Conservation (phyloP, 495 filamentous ascomycete genomes). For the Penicillium herquei region DNA sequence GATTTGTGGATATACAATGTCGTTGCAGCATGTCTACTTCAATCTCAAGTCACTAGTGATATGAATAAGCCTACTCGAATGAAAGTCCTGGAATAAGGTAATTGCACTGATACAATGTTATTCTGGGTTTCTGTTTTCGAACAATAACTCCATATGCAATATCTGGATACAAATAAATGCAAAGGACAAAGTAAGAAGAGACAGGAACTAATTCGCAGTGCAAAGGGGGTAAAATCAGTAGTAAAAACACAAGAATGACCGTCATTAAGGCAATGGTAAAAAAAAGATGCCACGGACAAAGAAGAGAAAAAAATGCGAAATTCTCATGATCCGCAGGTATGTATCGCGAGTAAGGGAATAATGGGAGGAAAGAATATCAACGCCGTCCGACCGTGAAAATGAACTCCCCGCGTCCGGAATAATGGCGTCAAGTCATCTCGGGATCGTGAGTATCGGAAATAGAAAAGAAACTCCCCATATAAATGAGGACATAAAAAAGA, state of each 20-base stretch:
- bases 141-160: constrained; percentile 20
- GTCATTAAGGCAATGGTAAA: constrained; percentile 15
- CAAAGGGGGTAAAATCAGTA: not conserved
- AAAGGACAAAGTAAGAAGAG: constrained; percentile 7
- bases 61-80: not conserved
- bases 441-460: constrained; percentile 17
- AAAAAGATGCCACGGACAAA: not conserved
- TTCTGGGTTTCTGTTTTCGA: constrained; percentile 7
- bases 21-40: no score
- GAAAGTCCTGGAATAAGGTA: not conserved
- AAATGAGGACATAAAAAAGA: constrained; percentile 11
- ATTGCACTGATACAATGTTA: not conserved
- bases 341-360: constrained; percentile 19
- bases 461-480: constrained; percentile 14
- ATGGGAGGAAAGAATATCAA: constrained; percentile 17
- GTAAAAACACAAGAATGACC: constrained; percentile 4
- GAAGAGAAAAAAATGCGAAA: constrained; percentile 10
- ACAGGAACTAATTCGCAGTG: constrained; percentile 11
- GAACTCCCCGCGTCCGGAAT: constrained; percentile 14
- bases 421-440: constrained; percentile 27
- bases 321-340: constrained; percentile 18
- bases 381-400: constrained; percentile 22
- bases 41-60: not conserved
- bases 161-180: constrained; percentile 16
- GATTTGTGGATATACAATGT: not conserved